Conservation (phyloP, 345 rosid species). For the Odontarrhena argentea region DNA sequence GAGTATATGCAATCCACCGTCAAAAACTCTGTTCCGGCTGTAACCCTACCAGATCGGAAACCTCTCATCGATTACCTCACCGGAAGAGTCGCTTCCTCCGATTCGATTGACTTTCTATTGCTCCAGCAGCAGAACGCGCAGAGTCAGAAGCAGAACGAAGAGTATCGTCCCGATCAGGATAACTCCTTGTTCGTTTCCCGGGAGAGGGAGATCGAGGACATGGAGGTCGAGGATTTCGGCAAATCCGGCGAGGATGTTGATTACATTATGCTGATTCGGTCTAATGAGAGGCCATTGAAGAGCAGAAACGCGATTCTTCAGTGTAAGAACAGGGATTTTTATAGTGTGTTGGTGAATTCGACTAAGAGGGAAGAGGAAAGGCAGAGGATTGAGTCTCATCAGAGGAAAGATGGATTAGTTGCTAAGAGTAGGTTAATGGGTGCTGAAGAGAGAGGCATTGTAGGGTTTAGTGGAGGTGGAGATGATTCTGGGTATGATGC, state of each 20-base stretch:
- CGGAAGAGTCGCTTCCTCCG: slow-evolving; percentile 63
- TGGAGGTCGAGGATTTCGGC: slow-evolving; percentile 35
- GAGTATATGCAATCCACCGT: slow-evolving; percentile 73
- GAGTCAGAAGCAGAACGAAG: slow-evolving; percentile 44
- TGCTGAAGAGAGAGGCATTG: slow-evolving; percentile 78
- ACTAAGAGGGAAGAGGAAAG: slow-evolving; percentile 86
- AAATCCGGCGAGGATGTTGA: slow-evolving; percentile 41
- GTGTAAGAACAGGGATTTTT: slow-evolving; percentile 78
- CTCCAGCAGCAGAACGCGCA: slow-evolving; percentile 47
- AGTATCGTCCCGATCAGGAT: slow-evolving; percentile 48
- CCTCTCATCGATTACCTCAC: slow-evolving; percentile 85
- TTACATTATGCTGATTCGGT: slow-evolving; percentile 49
- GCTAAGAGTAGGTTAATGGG: slow-evolving; percentile 89
- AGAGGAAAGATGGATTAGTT: slow-evolving; percentile 93
- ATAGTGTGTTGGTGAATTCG: slow-evolving; percentile 69
- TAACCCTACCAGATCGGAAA: slow-evolving; percentile 80
- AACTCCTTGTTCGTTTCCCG: slow-evolving; percentile 38
- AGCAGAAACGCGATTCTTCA: slow-evolving; percentile 68
- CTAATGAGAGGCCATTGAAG: slow-evolving; percentile 76
- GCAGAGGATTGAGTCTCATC: slow-evolving; percentile 88
- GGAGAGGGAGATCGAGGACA: slow-evolving; percentile 24
- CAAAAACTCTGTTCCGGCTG: slow-evolving; percentile 61
- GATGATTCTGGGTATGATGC: slow-evolving; percentile 68
- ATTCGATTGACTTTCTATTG: slow-evolving; percentile 69
- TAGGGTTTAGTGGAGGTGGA: slow-evolving; percentile 55